Conservation (phyloP, 441 rosid species). For the Oxalis stricta region DNA sequence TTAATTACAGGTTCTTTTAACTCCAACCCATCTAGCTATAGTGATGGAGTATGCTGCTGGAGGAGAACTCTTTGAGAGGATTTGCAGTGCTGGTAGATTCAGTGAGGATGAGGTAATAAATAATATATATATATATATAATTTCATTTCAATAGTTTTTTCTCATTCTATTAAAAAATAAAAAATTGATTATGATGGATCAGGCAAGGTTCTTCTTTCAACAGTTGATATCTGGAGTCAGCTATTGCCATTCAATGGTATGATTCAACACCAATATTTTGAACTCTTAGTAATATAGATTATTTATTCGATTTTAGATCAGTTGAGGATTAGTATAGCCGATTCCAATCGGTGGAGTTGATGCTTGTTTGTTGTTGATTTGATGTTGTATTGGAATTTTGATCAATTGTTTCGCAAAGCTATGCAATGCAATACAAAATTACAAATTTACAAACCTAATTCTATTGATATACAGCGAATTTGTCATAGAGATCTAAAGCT, state of each 20-base stretch:
- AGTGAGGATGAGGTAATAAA: slow-evolving; percentile 43
- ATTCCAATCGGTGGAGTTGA: not conserved
- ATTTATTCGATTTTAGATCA: no score
- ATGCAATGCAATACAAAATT: no score
- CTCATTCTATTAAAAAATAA: no score
- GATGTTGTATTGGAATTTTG: not conserved
- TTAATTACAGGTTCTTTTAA: slow-evolving; percentile 43
- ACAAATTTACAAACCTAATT: no score
- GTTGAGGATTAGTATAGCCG: no score
- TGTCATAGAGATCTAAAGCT: slow-evolving; percentile 86
- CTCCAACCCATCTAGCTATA: slow-evolving; percentile 57
- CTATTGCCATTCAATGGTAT: slow-evolving; percentile 78
- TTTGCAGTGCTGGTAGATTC: slow-evolving; percentile 52
- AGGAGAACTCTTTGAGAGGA: slow-evolving; percentile 53
- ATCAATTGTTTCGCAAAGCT: no score
- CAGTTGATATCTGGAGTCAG: slow-evolving; percentile 77
- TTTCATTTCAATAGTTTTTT: no score
- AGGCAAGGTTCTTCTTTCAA: slow-evolving; percentile 89
- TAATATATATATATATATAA: no score
- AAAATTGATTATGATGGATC: no score
- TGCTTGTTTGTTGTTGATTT: not conserved
- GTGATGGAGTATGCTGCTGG: slow-evolving; percentile 71
- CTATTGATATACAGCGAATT: no score
- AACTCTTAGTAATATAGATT: no score
- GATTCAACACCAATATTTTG: not conserved